Base-by-base conservation (phyloP, 2,329 filamentous ascomycete species). In the Trichoderma polysporum region DNA sequence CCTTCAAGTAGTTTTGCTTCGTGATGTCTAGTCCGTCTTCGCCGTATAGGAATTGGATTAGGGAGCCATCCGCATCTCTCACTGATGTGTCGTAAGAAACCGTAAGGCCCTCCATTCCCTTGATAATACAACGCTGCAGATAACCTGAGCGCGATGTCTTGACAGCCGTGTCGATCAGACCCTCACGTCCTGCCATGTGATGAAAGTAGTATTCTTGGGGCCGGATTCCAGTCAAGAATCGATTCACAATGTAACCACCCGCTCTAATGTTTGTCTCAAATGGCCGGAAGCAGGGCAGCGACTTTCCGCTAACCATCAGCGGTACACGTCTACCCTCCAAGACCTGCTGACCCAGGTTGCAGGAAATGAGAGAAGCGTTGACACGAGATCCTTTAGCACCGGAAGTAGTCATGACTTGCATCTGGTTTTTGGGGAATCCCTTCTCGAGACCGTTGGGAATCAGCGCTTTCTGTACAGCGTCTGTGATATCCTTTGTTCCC, bases 121-220 rank as follows among this genome's bases (percentile, higher is more conserved):
- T 99, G 82, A 99, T 96, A 69, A 99, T 85, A 85, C 95, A 99
- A 76, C 96, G 87, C 77, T 99, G 95, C 60, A 99, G 84, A 76
- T 99, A 99, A 68, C 95, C 96, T 31, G 95, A 98, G 75, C 95
- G 90, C 10, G 94, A 97, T 1, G 95, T 99, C 82, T 99, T 99
- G 78, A 99, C 95, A 70, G 95, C 95, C 22, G 95, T 99, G 85
- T 99, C 95, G 76, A 99, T 99, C 71, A 99, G 83, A 84, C 95
- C 95, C 85, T 99, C 96, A 81, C 95, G 89, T 73, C 96, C 96
- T 75, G 94, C 95, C 96, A 99, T 99, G 79, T 96, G 93, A 86
- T 99, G 95, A 84, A 99, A 99, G 78, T 94, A 99, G 79, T 97
- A 99, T 77, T 99, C 96, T 75, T 99, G 95, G 4, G 95, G 95